A percentile compares a stretch with the other conserved stretches of the same genome.
Conservation (phyloP, 139 green algal species). For the Chlamydomonas sp. region DNA sequence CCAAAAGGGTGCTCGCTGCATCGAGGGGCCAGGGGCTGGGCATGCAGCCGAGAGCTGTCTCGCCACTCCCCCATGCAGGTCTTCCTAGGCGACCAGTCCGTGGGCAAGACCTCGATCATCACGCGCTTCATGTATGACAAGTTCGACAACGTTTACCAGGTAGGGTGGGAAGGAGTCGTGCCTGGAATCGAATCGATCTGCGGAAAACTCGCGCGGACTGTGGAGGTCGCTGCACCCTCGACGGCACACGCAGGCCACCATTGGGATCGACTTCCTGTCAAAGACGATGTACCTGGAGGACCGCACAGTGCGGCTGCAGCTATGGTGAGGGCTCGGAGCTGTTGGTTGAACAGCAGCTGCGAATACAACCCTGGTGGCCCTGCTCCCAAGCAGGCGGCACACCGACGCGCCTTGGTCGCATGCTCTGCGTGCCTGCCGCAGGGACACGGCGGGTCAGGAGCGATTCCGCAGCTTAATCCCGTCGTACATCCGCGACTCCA, state of each 20-base stretch:
- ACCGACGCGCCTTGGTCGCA: too few species aligned
- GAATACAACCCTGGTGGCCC: not conserved
- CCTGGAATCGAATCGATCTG: too few species aligned
- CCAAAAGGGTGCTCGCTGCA: not conserved
- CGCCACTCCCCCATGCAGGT: constrained; percentile 45
- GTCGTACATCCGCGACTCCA: constrained; percentile 96
- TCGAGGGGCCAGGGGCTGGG: not conserved
- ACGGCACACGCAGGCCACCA: constrained; percentile 98
- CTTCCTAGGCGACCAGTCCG: constrained; percentile 85
- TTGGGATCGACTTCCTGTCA: constrained; percentile 98
- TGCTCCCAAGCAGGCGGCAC: too few species aligned
- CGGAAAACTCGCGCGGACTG: too few species aligned
- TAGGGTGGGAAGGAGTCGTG: constrained; percentile 22
- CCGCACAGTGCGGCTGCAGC: constrained; percentile 92
- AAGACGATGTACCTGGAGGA: constrained; percentile 99
- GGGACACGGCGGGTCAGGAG: constrained; percentile 98
- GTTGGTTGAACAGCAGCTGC: not conserved
- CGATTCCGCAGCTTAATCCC: constrained; percentile 95
- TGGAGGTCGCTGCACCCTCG: too few species aligned
- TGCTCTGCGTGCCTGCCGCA: constrained; percentile 25
- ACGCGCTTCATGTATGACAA: constrained; percentile 99
- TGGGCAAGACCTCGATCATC: constrained; percentile 97
- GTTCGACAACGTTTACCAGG: constrained; percentile 99
- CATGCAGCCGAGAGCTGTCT: too few species aligned
- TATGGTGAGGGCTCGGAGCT: constrained; percentile 70